Conservation (phyloP, 768 basidiomycete species). For the Termitomyces sp. region DNA sequence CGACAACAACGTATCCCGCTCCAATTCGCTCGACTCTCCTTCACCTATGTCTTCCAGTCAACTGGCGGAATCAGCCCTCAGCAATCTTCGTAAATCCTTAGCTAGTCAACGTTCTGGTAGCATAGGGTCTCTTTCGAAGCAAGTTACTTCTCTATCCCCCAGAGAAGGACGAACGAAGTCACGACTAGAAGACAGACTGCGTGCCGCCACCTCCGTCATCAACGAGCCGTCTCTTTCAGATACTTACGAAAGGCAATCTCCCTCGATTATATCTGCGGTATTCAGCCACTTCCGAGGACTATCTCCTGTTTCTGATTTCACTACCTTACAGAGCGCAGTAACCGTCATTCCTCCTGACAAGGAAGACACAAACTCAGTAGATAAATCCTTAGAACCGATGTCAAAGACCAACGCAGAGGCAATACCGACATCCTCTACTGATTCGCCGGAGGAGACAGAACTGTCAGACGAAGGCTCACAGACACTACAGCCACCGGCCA, state of each 20-base stretch:
- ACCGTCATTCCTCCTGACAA: constrained; percentile 2
- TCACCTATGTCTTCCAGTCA: constrained; percentile 42
- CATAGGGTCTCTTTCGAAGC: constrained; percentile 24
- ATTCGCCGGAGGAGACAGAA: not conserved
- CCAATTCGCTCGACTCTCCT: constrained; percentile 32
- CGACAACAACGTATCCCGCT: constrained; percentile 21
- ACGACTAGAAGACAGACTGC: constrained; percentile 74
- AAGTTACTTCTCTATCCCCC: constrained; percentile 11
- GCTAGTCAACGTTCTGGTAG: constrained; percentile 46
- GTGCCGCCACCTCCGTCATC: constrained; percentile 54
- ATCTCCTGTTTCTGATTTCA: constrained; percentile 41
- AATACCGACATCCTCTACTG: not conserved
- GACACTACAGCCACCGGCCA: not conserved
- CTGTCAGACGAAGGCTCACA: not conserved
- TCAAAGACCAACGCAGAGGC: not conserved
- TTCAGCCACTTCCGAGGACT: constrained; percentile 33
- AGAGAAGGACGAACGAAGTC: constrained; percentile 36
- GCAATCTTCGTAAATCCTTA: constrained; percentile 62
- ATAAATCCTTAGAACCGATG: not conserved
- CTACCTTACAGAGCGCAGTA: constrained; percentile 14
- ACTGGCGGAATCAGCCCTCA: constrained; percentile 57
- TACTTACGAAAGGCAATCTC: constrained; percentile 37
- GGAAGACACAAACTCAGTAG: not conserved
- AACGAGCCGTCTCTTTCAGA: constrained; percentile 50
- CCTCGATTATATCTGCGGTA: constrained; percentile 23